phyloP scores from a whole-genome alignment of 805 yeast species.

The Candida nitratophila region DNA sequence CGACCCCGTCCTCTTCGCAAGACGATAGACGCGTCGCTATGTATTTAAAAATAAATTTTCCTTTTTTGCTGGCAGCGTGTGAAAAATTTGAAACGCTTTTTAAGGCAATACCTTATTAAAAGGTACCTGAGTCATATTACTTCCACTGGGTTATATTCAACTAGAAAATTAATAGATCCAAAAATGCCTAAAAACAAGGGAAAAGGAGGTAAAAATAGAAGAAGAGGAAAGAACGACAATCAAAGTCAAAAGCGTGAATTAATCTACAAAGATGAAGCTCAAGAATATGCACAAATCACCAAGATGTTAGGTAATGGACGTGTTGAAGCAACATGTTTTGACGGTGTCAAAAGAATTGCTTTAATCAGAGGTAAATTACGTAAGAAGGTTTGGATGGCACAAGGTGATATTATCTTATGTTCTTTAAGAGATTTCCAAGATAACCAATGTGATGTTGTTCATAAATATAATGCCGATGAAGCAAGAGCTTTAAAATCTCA shows the following conservation, averaged over 20 bases:
- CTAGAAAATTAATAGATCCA: slow-evolving; percentile 34
- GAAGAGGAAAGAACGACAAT: slow-evolving; percentile 96
- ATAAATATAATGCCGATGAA: slow-evolving; percentile 94
- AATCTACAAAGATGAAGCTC: slow-evolving; percentile 88
- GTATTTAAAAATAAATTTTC: too few species aligned
- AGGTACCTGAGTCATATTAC: too few species aligned
- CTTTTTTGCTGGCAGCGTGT: too few species aligned
- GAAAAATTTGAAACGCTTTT: too few species aligned
- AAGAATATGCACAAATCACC: slow-evolving; percentile 96
- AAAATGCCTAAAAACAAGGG: slow-evolving; percentile 39
- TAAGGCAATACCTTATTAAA: too few species aligned
- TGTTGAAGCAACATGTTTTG: slow-evolving; percentile 92
- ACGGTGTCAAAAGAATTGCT: slow-evolving; percentile 88
- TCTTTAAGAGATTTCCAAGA: slow-evolving; percentile 98
- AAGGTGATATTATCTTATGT: slow-evolving; percentile 94
- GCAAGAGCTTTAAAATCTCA: slow-evolving; percentile 92
- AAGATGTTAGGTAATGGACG: slow-evolving; percentile 99
- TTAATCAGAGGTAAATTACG: slow-evolving; percentile 98
- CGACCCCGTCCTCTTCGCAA: too few species aligned
- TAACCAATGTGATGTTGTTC: slow-evolving; percentile 95
- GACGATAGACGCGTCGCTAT: too few species aligned
- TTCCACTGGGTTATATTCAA: too few species aligned
- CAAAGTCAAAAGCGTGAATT: slow-evolving; percentile 92
- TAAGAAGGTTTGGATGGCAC: slow-evolving; percentile 99
- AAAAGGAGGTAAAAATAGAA: slow-evolving; percentile 85